phyloP scores from a whole-genome alignment of 2,329 filamentous ascomycete genomes.

The Cladophialophora chaetospira region DNA sequence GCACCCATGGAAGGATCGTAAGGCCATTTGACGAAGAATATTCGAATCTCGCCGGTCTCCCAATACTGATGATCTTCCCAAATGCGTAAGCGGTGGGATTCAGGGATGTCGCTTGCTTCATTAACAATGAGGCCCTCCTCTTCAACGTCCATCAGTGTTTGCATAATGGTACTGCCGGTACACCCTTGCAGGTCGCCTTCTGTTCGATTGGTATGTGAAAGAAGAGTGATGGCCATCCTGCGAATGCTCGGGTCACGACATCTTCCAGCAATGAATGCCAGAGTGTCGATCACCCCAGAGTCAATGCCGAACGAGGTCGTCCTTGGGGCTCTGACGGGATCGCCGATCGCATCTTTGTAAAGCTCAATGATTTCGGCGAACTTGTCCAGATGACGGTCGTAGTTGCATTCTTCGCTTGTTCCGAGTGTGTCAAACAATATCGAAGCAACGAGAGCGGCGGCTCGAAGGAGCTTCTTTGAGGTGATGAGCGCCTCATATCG shows the following conservation, averaged over 20 bases:
- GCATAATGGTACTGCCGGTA: conserved; percentile 27
- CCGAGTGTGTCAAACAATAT: conserved; percentile 30
- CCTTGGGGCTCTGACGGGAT: conserved; percentile 16
- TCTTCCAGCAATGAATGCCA: conserved; percentile 36
- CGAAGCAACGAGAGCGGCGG: conserved; percentile 29
- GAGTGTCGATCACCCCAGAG: conserved; percentile 35
- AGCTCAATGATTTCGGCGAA: conserved; percentile 36
- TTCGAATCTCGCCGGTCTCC: conserved; percentile 30
- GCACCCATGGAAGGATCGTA: conserved; percentile 29
- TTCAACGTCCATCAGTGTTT: conserved; percentile 27
- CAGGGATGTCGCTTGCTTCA: conserved; percentile 25
- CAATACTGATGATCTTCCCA: conserved; percentile 34
- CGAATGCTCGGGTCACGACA: conserved; percentile 38
- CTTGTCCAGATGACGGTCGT: conserved; percentile 32
- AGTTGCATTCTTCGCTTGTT: conserved; percentile 25
- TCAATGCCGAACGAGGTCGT: conserved; percentile 37
- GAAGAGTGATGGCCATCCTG: conserved; percentile 34
- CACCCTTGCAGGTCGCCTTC: conserved; percentile 30
- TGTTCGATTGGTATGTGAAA: conserved; percentile 29
- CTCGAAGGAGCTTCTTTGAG: conserved; percentile 29
- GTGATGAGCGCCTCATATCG: conserved; percentile 26
- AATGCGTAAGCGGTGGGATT: conserved; percentile 26
- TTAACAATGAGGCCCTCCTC: conserved; percentile 24
- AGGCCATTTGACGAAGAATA: conserved; percentile 30
- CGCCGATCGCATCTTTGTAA: conserved; percentile 33